These are phyloP conservation scores for Paracoccidioides lutzii DNA, from an alignment of 2,329 filamentous ascomycete species.

Conservation along the genomic window DNA sequence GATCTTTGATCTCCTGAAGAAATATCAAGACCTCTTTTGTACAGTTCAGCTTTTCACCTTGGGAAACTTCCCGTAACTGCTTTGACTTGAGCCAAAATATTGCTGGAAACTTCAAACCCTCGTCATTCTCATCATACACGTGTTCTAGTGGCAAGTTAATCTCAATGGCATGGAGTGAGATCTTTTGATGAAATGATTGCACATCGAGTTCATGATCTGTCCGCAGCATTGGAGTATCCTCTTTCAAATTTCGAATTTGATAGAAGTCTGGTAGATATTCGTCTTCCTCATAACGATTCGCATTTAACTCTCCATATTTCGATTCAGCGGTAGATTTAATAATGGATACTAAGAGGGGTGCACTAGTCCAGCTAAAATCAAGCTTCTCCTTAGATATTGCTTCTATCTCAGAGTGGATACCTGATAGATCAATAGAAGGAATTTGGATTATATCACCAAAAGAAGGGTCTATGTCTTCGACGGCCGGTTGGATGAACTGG, in stretches of 20 bases:
- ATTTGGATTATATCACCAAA: conserved; percentile 9
- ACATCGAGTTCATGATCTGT: conserved; percentile 36
- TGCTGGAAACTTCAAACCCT: conserved; percentile 30
- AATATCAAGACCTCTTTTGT: conserved; percentile 13
- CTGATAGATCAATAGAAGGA: background rate
- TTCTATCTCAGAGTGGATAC: background rate
- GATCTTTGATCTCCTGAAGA: conserved; percentile 21
- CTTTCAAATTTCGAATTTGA: conserved; percentile 22
- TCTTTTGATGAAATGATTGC: conserved; percentile 21
- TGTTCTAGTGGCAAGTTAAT: conserved; percentile 24
- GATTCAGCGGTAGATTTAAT: conserved; percentile 7
- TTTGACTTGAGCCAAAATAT: conserved; percentile 20
- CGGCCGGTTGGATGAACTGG: conserved; percentile 7
- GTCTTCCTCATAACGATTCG: conserved; percentile 9
- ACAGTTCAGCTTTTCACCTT: conserved; percentile 18
- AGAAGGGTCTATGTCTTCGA: conserved; percentile 2
- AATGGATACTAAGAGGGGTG: conserved; percentile 20
- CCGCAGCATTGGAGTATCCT: conserved; percentile 35
- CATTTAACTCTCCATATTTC: background rate
- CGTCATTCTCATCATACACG: conserved; percentile 29
- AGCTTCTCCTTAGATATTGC: conserved; percentile 21
- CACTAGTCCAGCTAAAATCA: conserved; percentile 19
- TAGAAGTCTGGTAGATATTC: conserved; percentile 13
- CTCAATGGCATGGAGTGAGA: conserved; percentile 17
- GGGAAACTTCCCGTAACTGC: conserved; percentile 10